These are phyloP conservation scores for Aphanomyces astaci DNA, from an alignment of 352 stramenopile genomes.

Conservation along the genomic window DNA sequence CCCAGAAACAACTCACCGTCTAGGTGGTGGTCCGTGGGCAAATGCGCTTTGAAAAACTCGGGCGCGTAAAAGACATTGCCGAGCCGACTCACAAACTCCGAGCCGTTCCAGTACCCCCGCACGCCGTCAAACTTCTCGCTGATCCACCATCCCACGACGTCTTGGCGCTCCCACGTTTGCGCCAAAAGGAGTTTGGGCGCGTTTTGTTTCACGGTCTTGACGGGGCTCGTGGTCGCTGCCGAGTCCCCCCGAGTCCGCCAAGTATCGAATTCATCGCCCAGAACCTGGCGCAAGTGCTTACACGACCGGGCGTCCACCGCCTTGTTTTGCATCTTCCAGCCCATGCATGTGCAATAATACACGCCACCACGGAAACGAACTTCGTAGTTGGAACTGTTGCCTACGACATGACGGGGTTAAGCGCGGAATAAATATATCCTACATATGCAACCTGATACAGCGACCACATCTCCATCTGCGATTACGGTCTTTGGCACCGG, in stretches of 20 bases:
- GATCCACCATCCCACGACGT: conserved; percentile 56
- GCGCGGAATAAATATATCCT: no score
- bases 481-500: neutral
- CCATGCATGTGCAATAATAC: conserved; percentile 57
- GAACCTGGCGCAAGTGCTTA: conserved; percentile 50
- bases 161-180: conserved; percentile 58
- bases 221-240: conserved; percentile 10
- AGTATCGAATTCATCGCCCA: conserved; percentile 46
- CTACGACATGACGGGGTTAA: no score
- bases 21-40: conserved; percentile 52
- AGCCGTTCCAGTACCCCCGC: conserved; percentile 51
- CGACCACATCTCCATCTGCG: neutral
- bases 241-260: conserved; percentile 19
- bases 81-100: conserved; percentile 50
- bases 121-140: conserved; percentile 74
- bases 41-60: conserved; percentile 43
- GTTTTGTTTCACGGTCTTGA: conserved; percentile 28
- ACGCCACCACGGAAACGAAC: conserved; percentile 40
- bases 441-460: neutral
- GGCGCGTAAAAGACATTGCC: conserved; percentile 59
- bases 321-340: conserved; percentile 55
- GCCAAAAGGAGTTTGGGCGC: conserved; percentile 47
- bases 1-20: conserved; percentile 68
- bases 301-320: conserved; percentile 42
- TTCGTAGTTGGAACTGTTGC: conserved; percentile 39